Base-by-base conservation (phyloP, 2,329 filamentous ascomycete genomes). In the Hyphodiscus sp. region DNA sequence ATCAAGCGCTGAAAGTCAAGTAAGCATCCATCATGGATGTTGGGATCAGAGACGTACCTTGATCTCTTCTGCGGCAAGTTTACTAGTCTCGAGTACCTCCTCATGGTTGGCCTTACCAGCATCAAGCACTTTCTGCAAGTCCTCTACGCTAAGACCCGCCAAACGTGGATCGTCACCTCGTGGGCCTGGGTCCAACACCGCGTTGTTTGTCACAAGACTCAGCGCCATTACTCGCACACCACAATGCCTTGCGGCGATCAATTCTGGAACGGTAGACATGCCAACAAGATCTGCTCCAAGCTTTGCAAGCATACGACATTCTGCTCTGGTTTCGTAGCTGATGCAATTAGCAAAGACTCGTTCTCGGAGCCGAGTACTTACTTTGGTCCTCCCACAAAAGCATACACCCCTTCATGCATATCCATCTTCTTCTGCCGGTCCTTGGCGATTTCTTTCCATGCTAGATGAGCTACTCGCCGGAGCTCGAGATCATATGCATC, bases 181-280 rank as follows among this genome's bases (percentile, higher is more conserved):
- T 29, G 78, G 74, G 0, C 78, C 79, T 10, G 80, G 74, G 53
- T 82, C 76, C 45, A 85, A 68, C 6, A 86, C 80, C 8, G 79
- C 78, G 23, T 75, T 79, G 67, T 87, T 86, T 16, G 83, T 86
- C 20, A 86, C 82, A 47, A 87, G 68, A 64, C 82, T 85, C 63
- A 86, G 77, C 6, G 81, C 83, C 41, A 86, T 70, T 7, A 87
- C 79, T 26, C 77, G 73, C 61, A 86, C 76, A n/a, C 78, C 80
- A 51, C 74, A 77, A 66, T 87, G 83, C 58, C 83, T 74, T 30
- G 83, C 83, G 16, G 83, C 80, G 48, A 86, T 77, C 50, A 86
- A 83, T 64, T 87, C 83, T 8, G 83, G 83, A 26, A 86, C 82
- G 0, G 83, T 86, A 30, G 80, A 85, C 83, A 87, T 86, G 15